phyloP scores from a whole-genome alignment of 2,329 filamentous ascomycete genomes.

The Sarocladium strictum region DNA sequence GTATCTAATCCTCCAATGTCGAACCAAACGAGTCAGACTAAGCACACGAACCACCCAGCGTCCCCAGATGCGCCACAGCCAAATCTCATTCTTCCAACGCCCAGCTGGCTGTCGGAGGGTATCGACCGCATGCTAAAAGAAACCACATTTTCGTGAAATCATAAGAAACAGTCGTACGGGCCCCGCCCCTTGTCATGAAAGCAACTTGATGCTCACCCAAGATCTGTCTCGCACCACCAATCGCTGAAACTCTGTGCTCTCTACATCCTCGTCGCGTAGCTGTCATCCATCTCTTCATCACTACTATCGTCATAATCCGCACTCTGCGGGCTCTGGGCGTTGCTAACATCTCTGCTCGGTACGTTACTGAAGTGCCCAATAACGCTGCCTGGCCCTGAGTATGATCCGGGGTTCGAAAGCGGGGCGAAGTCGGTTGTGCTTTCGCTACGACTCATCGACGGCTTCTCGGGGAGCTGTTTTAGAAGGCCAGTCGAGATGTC shows the following conservation, averaged over 20 bases:
- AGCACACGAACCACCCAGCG: not conserved
- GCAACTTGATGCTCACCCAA: conserved; percentile 20
- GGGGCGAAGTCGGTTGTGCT: conserved; percentile 42
- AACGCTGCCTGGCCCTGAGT: conserved; percentile 27
- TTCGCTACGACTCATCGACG: conserved; percentile 51
- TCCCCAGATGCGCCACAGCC: not conserved
- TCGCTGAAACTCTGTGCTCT: not conserved
- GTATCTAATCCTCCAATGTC: not conserved
- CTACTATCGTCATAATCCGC: conserved; percentile 46
- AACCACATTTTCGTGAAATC: conserved; percentile 7
- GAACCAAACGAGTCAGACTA: not conserved
- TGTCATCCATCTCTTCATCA: conserved; percentile 51
- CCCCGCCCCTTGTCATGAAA: conserved; percentile 6
- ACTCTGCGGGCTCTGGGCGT: conserved; percentile 43
- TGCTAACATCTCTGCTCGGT: conserved; percentile 42
- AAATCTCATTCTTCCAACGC: conserved; percentile 1
- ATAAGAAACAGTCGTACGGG: not conserved
- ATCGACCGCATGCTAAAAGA: conserved; percentile 7
- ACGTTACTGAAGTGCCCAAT: conserved; percentile 37
- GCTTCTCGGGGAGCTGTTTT: conserved; percentile 66
- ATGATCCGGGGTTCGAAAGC: conserved; percentile 24
- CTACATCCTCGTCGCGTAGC: conserved; percentile 19
- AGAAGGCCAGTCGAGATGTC: conserved; percentile 65
- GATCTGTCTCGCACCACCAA: not conserved
- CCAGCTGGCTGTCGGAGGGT: conserved; percentile 7